A percentile compares a stretch with the other conserved stretches of the same genome.
phyloP scores from a whole-genome alignment of 176 grass and related monocot genomes.

The Carex scoparia region DNA sequence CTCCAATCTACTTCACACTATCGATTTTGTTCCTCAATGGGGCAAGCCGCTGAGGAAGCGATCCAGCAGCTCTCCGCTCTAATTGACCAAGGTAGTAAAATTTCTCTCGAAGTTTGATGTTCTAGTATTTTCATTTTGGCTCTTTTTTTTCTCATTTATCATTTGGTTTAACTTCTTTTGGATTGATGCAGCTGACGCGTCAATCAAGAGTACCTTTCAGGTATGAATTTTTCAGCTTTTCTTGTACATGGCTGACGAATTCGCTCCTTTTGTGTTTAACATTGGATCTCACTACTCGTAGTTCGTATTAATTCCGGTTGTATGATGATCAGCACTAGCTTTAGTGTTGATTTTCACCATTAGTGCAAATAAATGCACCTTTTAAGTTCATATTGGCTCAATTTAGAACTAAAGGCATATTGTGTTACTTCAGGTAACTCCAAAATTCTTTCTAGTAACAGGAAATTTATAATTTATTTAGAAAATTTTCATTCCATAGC shows the following conservation, averaged over 20 bases:
- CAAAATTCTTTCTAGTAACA: not conserved
- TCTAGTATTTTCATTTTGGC: not conserved
- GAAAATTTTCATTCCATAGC: not conserved
- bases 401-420: not conserved
- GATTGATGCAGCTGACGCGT: slow-evolving; percentile 8
- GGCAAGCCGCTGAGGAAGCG: not conserved
- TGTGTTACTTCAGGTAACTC: not conserved
- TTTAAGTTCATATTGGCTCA: not conserved
- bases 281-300: not conserved
- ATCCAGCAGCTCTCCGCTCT: slow-evolving; percentile 2
- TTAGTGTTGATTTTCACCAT: not conserved
- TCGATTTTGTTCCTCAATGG: slow-evolving; percentile 3
- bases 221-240: slow-evolving; percentile 22
- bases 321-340: not conserved
- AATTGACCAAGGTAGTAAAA: slow-evolving; percentile 14
- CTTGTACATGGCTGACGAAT: not conserved
- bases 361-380: not conserved
- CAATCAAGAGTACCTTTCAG: slow-evolving; percentile 12
- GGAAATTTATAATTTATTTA: not conserved
- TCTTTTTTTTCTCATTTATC: not conserved
- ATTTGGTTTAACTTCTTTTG: not conserved
- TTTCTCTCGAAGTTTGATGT: not conserved
- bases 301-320: not conserved
- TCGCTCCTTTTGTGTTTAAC: not conserved
- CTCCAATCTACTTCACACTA: not conserved